A percentile compares a stretch with the other conserved stretches of the same genome.
Conservation (phyloP, 2,329 filamentous ascomycete genomes). For the Gnomoniopsis smithogilvyi region DNA sequence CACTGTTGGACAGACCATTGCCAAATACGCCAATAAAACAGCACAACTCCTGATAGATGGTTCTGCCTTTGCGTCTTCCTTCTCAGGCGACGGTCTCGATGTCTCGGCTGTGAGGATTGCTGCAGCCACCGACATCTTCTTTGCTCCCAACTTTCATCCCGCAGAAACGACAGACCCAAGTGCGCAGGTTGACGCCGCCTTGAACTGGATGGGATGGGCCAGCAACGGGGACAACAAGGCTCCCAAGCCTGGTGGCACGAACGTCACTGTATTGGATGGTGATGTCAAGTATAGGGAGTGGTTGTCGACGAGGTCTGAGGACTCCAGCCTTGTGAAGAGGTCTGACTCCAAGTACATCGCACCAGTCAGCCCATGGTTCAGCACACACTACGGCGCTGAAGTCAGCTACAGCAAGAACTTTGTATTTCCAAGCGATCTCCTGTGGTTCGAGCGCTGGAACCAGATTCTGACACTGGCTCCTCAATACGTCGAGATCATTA, state of each 20-base stretch:
- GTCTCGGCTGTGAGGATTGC: constrained; percentile 36
- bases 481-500: constrained; percentile 17
- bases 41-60: constrained; percentile 47
- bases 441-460: constrained; percentile 19
- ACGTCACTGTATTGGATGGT: constrained; percentile 37
- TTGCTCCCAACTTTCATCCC: constrained; percentile 48
- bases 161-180: constrained; percentile 32
- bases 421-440: constrained; percentile 16
- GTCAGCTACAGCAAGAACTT: constrained; percentile 18
- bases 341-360: constrained; percentile 17
- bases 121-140: constrained; percentile 41
- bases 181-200: constrained; percentile 37
- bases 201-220: constrained; percentile 38
- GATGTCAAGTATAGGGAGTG: constrained; percentile 32
- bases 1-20: constrained; percentile 42
- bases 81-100: constrained; percentile 45
- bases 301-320: constrained; percentile 28
- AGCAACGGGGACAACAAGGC: constrained; percentile 48
- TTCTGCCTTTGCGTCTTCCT: constrained; percentile 51
- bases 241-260: constrained; percentile 31
- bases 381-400: constrained; percentile 17
- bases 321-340: background rate
- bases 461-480: constrained; percentile 9
- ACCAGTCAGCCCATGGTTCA: constrained; percentile 19
- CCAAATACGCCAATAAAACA: constrained; percentile 37